phyloP scores from a whole-genome alignment of 164 flowering plant species.

The Macadamia tetraphylla region DNA sequence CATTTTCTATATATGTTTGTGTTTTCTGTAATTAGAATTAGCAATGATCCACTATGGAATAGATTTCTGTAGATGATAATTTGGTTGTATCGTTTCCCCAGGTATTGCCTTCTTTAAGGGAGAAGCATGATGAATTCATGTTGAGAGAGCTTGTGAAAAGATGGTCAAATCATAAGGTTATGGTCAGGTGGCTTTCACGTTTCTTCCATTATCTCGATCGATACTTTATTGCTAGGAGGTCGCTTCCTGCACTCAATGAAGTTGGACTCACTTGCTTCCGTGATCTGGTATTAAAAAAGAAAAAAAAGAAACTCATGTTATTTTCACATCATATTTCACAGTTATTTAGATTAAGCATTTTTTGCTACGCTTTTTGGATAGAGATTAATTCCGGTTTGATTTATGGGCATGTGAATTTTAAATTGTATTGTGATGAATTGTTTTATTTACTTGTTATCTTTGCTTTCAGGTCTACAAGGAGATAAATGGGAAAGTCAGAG shows the following conservation, averaged over 20 bases:
- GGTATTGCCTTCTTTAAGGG: slow-evolving; percentile 72
- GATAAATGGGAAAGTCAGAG: slow-evolving; percentile 60
- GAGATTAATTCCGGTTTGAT: background rate
- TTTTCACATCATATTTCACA: background rate
- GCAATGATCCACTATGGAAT: background rate
- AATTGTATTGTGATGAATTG: background rate
- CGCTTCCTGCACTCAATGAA: slow-evolving; percentile 65
- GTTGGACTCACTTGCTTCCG: slow-evolving; percentile 76
- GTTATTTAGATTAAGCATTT: background rate
- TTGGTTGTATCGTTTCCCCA: slow-evolving; percentile 7
- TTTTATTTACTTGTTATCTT: background rate
- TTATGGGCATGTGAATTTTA: background rate
- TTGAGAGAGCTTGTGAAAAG: slow-evolving; percentile 75
- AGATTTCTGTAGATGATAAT: too few relatives aligned
- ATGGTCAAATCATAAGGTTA: slow-evolving; percentile 76
- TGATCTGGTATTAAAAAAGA: slow-evolving; percentile 42
- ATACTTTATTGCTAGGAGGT: slow-evolving; percentile 63
- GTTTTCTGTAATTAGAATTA: too few relatives aligned
- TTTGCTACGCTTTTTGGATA: background rate
- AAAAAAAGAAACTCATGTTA: background rate
- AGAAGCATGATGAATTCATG: slow-evolving; percentile 80
- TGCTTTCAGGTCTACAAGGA: slow-evolving; percentile 54
- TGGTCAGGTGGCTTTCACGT: slow-evolving; percentile 85
- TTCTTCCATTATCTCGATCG: slow-evolving; percentile 75
- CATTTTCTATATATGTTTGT: background rate